Conservation (phyloP, 2,329 filamentous ascomycete species). For the Zarea fungicola region DNA sequence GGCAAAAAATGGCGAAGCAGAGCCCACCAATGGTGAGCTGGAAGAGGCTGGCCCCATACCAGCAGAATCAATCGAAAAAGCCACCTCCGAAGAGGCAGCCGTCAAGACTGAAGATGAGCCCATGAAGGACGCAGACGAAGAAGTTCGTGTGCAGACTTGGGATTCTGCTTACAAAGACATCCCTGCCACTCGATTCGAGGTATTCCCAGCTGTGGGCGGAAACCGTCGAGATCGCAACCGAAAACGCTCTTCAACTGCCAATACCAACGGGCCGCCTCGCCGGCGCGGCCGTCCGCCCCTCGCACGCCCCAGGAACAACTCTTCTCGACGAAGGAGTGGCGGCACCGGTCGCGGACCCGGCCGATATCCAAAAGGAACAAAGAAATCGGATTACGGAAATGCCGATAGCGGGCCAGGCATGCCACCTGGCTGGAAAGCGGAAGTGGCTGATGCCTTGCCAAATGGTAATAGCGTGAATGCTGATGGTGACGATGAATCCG, state of each 20-base stretch:
- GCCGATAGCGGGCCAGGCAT: conserved; percentile 60
- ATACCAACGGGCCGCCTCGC: conserved; percentile 1
- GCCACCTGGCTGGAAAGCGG: conserved; percentile 50
- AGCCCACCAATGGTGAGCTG: background rate
- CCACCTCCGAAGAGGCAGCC: conserved; percentile 28
- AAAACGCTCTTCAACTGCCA: conserved; percentile 23
- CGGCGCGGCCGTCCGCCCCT: conserved; percentile 29
- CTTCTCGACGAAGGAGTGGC: conserved; percentile 50
- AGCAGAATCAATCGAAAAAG: conserved; percentile 21
- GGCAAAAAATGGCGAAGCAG: conserved; percentile 19
- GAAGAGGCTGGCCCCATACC: background rate
- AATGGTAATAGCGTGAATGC: conserved; percentile 14
- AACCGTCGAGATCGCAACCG: conserved; percentile 44
- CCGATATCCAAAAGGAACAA: conserved; percentile 63
- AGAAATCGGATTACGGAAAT: conserved; percentile 63
- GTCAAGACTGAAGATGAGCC: conserved; percentile 20
- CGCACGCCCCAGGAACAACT: conserved; percentile 27
- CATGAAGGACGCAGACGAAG: conserved; percentile 23
- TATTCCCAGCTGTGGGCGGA: conserved; percentile 62
- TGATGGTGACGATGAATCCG: conserved; percentile 20
- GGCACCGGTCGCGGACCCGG: conserved; percentile 61
- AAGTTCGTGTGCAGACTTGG: conserved; percentile 38
- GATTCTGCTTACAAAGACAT: conserved; percentile 49
- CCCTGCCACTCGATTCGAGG: conserved; percentile 67
- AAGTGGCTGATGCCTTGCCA: conserved; percentile 18